Conservation (phyloP, 768 basidiomycete genomes). For the Auriscalpium orientale region DNA sequence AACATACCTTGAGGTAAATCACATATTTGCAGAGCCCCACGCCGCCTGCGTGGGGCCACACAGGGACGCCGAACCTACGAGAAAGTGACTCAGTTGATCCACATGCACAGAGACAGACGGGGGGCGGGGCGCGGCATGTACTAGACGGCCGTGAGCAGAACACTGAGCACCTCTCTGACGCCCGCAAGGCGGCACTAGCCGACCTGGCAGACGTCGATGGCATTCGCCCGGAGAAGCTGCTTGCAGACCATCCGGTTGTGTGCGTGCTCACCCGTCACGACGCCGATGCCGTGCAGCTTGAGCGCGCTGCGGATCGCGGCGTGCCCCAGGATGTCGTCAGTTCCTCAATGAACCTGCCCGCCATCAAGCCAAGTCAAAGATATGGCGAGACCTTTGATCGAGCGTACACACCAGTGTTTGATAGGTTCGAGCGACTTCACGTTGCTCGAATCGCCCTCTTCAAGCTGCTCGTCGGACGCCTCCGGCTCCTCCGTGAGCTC, state of each 20-base stretch:
- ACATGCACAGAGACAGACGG: neutral
- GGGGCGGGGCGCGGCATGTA: conserved; percentile 27
- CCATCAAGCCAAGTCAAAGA: neutral
- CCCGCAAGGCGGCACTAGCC: conserved; percentile 92
- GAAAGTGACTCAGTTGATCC: neutral
- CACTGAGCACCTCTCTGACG: conserved; percentile 84
- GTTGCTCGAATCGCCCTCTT: conserved; percentile 85
- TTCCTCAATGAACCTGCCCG: conserved; percentile 83
- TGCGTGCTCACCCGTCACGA: conserved; percentile 91
- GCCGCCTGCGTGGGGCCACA: conserved; percentile 93
- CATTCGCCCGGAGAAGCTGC: conserved; percentile 82
- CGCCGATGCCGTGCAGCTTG: conserved; percentile 74
- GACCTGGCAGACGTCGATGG: conserved; percentile 93
- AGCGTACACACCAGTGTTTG: conserved; percentile 72
- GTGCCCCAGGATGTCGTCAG: conserved; percentile 85
- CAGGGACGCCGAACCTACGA: conserved; percentile 68
- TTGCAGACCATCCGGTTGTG: conserved; percentile 96
- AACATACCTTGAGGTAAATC: conserved; percentile 62
- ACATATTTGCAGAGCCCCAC: conserved; percentile 92
- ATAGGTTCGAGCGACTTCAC: conserved; percentile 70
- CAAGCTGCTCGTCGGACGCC: conserved; percentile 55
- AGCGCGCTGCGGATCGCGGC: conserved; percentile 73
- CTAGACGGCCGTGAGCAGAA: conserved; percentile 88
- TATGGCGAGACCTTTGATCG: no score
- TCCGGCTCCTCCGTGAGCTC: conserved; percentile 73